These are phyloP conservation scores for Sabuloglossum arenarium DNA, from an alignment of 495 filamentous ascomycete species.

Conservation along the genomic window DNA sequence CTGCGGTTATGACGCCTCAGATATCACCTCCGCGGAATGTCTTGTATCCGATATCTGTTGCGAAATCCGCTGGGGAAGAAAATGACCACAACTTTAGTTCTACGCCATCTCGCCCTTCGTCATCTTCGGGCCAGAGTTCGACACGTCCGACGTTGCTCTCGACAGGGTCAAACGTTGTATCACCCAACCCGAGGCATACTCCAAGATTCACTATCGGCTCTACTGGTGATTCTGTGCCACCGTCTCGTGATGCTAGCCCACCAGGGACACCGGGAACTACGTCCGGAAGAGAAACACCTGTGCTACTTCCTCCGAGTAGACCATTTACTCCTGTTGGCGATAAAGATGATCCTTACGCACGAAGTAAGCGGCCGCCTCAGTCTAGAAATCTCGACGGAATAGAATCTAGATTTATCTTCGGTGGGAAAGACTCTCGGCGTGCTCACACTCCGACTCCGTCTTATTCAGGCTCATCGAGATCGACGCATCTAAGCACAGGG, in stretches of 20 bases:
- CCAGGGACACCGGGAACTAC: constrained; percentile 32
- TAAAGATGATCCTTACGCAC: constrained; percentile 72
- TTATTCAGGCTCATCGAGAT: background rate
- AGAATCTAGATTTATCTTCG: constrained; percentile 75
- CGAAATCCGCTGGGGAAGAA: constrained; percentile 5
- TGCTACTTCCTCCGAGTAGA: constrained; percentile 28
- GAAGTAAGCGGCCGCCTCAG: constrained; percentile 57
- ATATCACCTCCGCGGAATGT: constrained; percentile 27
- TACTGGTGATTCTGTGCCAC: constrained; percentile 37
- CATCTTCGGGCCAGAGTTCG: constrained; percentile 22
- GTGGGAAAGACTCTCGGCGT: constrained; percentile 31
- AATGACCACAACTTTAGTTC: constrained; percentile 14
- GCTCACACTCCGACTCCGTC: constrained; percentile 9
- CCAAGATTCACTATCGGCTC: constrained; percentile 58
- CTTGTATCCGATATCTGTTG: constrained; percentile 14
- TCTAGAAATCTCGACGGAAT: constrained; percentile 44
- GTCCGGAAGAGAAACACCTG: constrained; percentile 34
- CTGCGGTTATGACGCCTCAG: constrained; percentile 43
- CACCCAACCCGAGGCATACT: constrained; percentile 31
- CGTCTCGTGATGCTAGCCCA: constrained; percentile 42
- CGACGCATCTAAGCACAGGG: background rate
- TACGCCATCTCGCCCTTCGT: constrained; percentile 23
- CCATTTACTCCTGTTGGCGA: constrained; percentile 67
- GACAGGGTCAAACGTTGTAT: constrained; percentile 20
- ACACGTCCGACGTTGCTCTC: constrained; percentile 23